Evolutionary conservation across 1,284 basidiomycete species (phyloP).

Genomic region (Cutaneotrichosporon daszewskae): DNA sequence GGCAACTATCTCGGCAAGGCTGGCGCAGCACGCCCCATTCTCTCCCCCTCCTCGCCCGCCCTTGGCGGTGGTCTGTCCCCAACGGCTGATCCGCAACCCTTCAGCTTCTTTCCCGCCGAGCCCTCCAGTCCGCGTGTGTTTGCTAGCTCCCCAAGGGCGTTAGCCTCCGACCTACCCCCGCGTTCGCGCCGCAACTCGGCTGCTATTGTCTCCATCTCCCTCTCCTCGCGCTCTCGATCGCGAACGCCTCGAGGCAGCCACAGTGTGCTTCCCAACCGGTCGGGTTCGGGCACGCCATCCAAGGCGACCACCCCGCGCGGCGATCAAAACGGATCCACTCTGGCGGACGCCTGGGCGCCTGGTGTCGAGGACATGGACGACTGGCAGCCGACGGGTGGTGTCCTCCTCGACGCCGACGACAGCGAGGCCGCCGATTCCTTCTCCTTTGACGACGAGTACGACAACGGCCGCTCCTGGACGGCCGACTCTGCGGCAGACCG

Average conservation of each 20-base stretch:
- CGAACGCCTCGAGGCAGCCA: constrained; percentile 34
- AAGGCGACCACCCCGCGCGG: constrained; percentile 25
- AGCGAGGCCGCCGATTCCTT: constrained; percentile 7
- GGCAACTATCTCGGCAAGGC: constrained; percentile 6
- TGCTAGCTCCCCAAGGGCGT: constrained; percentile 23
- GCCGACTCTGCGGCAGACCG: constrained; percentile 14
- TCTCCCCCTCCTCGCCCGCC: constrained; percentile 8
- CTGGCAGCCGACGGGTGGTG: constrained; percentile 40
- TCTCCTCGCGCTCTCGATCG: constrained; percentile 39
- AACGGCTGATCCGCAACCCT: neutral
- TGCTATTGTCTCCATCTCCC: constrained; percentile 40
- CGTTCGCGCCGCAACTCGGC: constrained; percentile 23
- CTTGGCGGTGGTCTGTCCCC: constrained; percentile 3
- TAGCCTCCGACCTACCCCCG: constrained; percentile 11
- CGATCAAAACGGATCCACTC: constrained; percentile 7
- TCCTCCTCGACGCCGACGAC: constrained; percentile 32
- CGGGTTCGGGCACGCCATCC: constrained; percentile 33
- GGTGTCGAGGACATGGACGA: constrained; percentile 34
- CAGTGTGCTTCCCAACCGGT: constrained; percentile 16
- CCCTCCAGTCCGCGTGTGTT: constrained; percentile 12
- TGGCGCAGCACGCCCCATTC: constrained; percentile 6
- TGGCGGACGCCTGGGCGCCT: constrained; percentile 26
- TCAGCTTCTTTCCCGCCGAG: neutral
- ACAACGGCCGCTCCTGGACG: constrained; percentile 16
- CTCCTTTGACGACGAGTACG: constrained; percentile 19